A percentile compares a stretch with the other conserved stretches of the same genome.
Conservation (phyloP, 306 rosid genomes). For the Pterocarpus santalinus region DNA sequence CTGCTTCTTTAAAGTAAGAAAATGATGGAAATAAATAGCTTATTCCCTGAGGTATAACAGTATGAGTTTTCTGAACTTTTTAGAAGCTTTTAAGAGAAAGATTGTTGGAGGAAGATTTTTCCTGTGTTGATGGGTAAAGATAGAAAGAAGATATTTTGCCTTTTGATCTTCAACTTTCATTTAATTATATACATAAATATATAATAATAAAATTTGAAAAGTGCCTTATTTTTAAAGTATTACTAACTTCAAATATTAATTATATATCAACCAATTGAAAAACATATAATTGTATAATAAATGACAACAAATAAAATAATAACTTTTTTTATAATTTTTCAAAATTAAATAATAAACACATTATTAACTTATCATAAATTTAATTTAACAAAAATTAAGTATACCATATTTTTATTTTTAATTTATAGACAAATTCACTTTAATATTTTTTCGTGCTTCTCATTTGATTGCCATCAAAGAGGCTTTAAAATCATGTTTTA, state of each 20-base stretch:
- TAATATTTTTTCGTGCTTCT: too few species aligned
- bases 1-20: slow-evolving; percentile 5
- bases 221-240: not conserved
- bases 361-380: not conserved
- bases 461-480: not conserved
- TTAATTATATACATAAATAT: not conserved
- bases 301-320: not conserved
- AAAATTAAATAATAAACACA: not conserved
- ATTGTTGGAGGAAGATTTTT: not conserved
- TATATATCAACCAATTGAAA: not conserved
- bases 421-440: not conserved
- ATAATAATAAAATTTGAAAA: not conserved
- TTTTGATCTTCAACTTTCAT: not conserved
- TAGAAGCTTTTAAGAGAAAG: not conserved
- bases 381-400: not conserved
- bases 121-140: slow-evolving; percentile 3
- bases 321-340: not conserved
- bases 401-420: too few species aligned
- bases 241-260: not conserved
- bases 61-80: not conserved
- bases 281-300: not conserved
- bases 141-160: not conserved
- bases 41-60: not conserved
- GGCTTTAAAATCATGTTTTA: not conserved
- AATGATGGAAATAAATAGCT: not conserved